phyloP scores from a whole-genome alignment of 352 stramenopile species.

The Globisporangium acanthophoron region DNA sequence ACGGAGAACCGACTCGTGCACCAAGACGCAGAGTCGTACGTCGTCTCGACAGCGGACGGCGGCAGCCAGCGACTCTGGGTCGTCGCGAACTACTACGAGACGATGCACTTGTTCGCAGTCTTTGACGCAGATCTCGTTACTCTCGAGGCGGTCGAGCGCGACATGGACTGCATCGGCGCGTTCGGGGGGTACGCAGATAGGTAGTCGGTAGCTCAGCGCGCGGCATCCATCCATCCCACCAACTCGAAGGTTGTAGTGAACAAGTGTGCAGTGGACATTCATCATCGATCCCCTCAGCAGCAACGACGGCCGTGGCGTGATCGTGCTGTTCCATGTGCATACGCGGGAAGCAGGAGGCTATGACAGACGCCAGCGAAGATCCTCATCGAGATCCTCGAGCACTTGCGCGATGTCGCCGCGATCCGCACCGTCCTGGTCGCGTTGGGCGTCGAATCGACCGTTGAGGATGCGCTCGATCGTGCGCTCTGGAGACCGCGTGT shows the following conservation, averaged over 20 bases:
- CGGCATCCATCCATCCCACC: not conserved
- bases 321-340: not conserved
- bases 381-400: constrained; percentile 31
- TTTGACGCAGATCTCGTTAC: constrained; percentile 24
- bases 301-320: too few relatives aligned
- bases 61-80: constrained; percentile 28
- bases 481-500: constrained; percentile 52
- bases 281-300: too few relatives aligned
- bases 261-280: too few relatives aligned
- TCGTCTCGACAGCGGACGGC: constrained; percentile 1
- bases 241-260: too few relatives aligned
- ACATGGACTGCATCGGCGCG: constrained; percentile 26
- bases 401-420: constrained; percentile 24
- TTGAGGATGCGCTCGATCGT: constrained; percentile 74
- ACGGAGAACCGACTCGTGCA: constrained; percentile 17
- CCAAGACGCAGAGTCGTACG: constrained; percentile 31
- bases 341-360: constrained; percentile 11
- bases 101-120: constrained; percentile 33
- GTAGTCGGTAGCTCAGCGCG: not conserved
- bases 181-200: constrained; percentile 20
- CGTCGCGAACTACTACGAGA: constrained; percentile 41
- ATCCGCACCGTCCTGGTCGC: constrained; percentile 20
- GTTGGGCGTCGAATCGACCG: constrained; percentile 37
- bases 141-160: constrained; percentile 27
- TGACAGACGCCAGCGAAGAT: constrained; percentile 35